Conservation (phyloP, 2,329 filamentous ascomycete species). For the Coniochaeta prunicola region DNA sequence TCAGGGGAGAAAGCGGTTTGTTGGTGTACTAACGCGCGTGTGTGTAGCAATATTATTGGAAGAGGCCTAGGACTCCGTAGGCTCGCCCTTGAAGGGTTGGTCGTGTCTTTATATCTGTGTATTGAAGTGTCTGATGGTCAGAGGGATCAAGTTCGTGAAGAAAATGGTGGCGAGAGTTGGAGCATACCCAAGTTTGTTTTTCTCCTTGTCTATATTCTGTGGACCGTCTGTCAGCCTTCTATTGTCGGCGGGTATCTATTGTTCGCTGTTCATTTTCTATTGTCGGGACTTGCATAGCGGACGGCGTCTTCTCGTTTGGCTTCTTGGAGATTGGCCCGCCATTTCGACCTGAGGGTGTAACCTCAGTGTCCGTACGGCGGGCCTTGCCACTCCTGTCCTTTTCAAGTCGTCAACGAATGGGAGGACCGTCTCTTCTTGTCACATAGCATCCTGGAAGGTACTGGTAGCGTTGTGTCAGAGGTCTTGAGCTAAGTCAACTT, state of each 20-base stretch:
- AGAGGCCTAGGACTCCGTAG: slow-evolving; percentile 54
- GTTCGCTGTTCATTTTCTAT: neutral
- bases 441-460: neutral
- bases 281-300: neutral
- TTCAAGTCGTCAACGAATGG: too few species aligned
- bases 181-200: neutral
- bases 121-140: neutral
- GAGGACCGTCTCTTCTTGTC: too few species aligned
- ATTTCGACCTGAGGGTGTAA: neutral
- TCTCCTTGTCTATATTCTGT: neutral
- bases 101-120: neutral
- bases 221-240: neutral
- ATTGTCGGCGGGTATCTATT: neutral
- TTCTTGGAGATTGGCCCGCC: neutral
- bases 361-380: neutral
- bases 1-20: too few species aligned
- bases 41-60: slow-evolving; percentile 62
- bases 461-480: neutral
- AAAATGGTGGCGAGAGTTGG: neutral
- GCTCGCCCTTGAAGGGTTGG: neutral
- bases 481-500: neutral
- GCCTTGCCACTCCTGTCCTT: neutral
- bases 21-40: slow-evolving; percentile 9
- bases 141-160: neutral
- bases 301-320: neutral